Percentiles rank a stretch among this genome's conserved stretches.
Conservation (phyloP, 306 rosid species). For the Parietaria judaica region DNA sequence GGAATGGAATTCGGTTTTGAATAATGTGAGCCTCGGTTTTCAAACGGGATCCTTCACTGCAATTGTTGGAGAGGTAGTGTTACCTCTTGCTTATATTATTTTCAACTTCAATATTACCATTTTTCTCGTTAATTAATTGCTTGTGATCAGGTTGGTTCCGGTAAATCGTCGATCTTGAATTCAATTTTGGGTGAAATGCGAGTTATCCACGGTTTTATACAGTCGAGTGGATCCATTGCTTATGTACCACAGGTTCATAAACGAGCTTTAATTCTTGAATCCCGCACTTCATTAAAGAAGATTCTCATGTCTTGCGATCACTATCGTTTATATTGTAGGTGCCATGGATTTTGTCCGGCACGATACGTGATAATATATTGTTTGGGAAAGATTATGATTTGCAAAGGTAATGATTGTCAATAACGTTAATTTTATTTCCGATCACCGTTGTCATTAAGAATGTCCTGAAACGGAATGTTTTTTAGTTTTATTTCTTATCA, state of each 20-base stretch:
- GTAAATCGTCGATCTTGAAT: conserved; percentile 78
- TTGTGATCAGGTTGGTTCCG: conserved; percentile 87
- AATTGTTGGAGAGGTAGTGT: conserved; percentile 75
- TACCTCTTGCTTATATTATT: conserved; percentile 5
- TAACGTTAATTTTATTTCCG: conserved; percentile 3
- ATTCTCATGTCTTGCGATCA: conserved; percentile 9
- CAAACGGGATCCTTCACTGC: conserved; percentile 69
- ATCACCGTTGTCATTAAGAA: background rate
- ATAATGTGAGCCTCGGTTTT: conserved; percentile 54
- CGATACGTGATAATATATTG: conserved; percentile 79
- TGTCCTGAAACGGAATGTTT: background rate
- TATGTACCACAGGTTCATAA: conserved; percentile 87
- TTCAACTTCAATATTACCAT: background rate
- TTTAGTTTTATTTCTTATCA: background rate
- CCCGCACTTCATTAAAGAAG: conserved; percentile 13
- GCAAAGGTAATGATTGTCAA: conserved; percentile 41
- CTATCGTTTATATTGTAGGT: conserved; percentile 41
- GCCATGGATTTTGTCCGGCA: conserved; percentile 94
- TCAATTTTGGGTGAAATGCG: conserved; percentile 72
- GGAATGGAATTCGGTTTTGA: conserved; percentile 42
- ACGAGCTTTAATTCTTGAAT: conserved; percentile 2
- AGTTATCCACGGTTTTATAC: conserved; percentile 55
- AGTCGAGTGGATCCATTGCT: conserved; percentile 52
- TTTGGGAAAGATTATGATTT: conserved; percentile 67
- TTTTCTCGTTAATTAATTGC: conserved; percentile 2